These are phyloP conservation scores for Raddia distichophylla DNA, from an alignment of 176 grass and related monocot genomes.

Conservation along the genomic window DNA sequence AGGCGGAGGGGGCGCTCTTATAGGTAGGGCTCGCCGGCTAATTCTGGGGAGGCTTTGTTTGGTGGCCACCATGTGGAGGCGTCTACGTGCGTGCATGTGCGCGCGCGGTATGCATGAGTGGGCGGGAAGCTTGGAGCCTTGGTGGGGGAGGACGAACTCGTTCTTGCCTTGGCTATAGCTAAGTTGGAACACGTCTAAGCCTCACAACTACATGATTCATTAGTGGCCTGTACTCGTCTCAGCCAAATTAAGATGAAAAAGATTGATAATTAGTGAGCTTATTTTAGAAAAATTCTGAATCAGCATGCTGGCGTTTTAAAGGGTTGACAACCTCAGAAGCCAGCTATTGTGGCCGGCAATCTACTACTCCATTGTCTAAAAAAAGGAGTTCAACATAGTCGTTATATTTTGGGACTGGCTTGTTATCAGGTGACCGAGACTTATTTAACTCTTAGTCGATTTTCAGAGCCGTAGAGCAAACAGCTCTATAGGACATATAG, in stretches of 20 bases:
- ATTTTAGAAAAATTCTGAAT: neutral
- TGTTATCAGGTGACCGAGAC: too few relatives aligned
- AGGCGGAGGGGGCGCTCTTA: constrained; percentile 32
- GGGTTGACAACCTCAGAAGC: neutral
- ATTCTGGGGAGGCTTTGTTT: constrained; percentile 27
- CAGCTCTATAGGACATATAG: too few relatives aligned
- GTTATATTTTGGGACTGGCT: too few relatives aligned
- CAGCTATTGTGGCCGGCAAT: neutral
- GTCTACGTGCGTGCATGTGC: constrained; percentile 51
- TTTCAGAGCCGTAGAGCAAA: too few relatives aligned
- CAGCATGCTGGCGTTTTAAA: neutral
- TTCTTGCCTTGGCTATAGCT: neutral
- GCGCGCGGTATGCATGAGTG: constrained; percentile 45
- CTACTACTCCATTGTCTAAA: neutral
- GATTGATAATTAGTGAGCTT: neutral
- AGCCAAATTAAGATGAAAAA: too few relatives aligned
- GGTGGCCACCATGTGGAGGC: constrained; percentile 58
- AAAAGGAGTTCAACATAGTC: too few relatives aligned
- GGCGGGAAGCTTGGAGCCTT: constrained; percentile 39
- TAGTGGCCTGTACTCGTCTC: neutral
- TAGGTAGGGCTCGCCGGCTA: constrained; percentile 41
- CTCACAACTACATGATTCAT: neutral
- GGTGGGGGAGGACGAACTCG: constrained; percentile 20
- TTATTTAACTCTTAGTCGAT: too few relatives aligned
- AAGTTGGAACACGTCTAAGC: neutral